Evolutionary conservation across 352 stramenopile species (phyloP).

Genomic region (Phytopythium kandeliae): DNA sequence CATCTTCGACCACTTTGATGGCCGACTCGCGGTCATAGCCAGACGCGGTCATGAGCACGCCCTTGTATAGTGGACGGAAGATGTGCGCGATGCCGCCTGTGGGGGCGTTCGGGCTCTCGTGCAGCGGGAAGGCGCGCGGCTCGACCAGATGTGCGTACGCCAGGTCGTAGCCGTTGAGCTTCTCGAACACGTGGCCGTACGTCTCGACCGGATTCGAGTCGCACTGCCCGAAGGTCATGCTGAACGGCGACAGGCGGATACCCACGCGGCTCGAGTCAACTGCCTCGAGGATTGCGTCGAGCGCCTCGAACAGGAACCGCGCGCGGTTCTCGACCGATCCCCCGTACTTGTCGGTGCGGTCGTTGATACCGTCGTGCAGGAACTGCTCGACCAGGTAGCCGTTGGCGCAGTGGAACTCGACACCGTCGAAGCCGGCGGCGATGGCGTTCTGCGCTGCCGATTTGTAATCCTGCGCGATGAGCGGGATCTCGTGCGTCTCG

Average conservation of each 20-base stretch:
- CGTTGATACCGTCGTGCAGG: conserved; percentile 70
- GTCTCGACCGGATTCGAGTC: conserved; percentile 30
- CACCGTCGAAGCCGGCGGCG: conserved; percentile 38
- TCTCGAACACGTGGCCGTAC: conserved; percentile 27
- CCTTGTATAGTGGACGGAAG: conserved; percentile 43
- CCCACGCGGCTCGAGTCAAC: conserved; percentile 29
- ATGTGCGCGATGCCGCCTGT: conserved; percentile 33
- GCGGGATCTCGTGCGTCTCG: conserved; percentile 61
- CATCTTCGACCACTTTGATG: conserved; percentile 17
- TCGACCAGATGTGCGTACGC: conserved; percentile 48
- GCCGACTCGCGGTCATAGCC: conserved; percentile 22
- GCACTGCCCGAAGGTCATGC: conserved; percentile 30
- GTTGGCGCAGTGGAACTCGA: conserved; percentile 86
- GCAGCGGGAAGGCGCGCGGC: conserved; percentile 24
- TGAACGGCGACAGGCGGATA: conserved; percentile 29
- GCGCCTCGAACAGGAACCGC: conserved; percentile 32
- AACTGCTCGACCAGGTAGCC: conserved; percentile 91
- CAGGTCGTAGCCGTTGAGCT: conserved; percentile 35
- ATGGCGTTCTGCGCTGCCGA: conserved; percentile 56
- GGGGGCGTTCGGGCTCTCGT: conserved; percentile 21
- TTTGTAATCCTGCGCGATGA: conserved; percentile 64
- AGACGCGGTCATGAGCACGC: conserved; percentile 39
- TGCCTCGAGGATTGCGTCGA: conserved; percentile 45
- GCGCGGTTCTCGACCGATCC: conserved; percentile 32
- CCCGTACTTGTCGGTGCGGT: conserved; percentile 80